phyloP scores from a whole-genome alignment of 345 rosid genomes.

The Orychophragmus violaceus region DNA sequence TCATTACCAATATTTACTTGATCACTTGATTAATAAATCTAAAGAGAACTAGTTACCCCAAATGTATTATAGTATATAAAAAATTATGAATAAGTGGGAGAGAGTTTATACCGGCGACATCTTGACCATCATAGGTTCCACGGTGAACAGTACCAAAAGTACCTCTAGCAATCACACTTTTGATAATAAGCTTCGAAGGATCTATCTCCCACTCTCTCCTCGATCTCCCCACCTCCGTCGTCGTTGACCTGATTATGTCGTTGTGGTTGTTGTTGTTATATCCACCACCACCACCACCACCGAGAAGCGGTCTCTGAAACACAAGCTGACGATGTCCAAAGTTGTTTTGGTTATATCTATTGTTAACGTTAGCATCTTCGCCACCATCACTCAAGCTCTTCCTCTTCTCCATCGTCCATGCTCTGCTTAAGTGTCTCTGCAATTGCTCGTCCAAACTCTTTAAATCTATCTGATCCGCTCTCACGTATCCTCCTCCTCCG shows the following conservation, averaged over 20 bases:
- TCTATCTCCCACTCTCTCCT: constrained; percentile 99
- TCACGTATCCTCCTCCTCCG: constrained; percentile 62
- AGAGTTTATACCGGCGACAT: constrained; percentile 73
- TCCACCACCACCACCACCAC: constrained; percentile 15
- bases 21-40: not conserved
- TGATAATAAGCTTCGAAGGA: constrained; percentile 79
- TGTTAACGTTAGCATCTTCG: too few species aligned
- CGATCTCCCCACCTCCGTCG: constrained; percentile 31
- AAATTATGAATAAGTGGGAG: not conserved
- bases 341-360: constrained; percentile 16
- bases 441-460: constrained; percentile 93
- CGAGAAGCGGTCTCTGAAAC: constrained; percentile 26
- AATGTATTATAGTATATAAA: not conserved
- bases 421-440: constrained; percentile 78
- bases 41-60: not conserved
- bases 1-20: not conserved
- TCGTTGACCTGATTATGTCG: not conserved
- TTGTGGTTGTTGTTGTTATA: not conserved
- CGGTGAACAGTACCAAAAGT: constrained; percentile 96
- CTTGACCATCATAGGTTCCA: constrained; percentile 83
- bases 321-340: constrained; percentile 24
- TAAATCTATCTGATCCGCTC: constrained; percentile 97
- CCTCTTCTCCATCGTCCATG: constrained; percentile 83
- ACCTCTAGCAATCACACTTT: constrained; percentile 82
- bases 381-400: constrained; percentile 39